Percentiles rank a stretch among this genome's conserved stretches.
Conservation (phyloP, 768 basidiomycete genomes). For the Boletellus ananas region DNA sequence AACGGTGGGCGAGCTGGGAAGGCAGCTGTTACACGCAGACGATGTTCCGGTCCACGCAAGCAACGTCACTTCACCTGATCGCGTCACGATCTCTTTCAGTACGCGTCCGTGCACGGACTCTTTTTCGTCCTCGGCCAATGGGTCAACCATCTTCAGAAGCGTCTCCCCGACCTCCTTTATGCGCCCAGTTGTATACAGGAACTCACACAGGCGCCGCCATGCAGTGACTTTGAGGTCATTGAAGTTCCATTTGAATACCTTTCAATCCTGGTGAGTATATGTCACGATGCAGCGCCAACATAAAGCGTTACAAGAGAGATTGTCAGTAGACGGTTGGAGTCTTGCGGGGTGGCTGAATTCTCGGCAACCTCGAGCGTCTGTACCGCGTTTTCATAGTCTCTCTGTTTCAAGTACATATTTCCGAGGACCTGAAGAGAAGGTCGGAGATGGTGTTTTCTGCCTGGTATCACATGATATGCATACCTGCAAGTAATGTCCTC, state of each 20-base stretch:
- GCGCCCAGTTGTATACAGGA: not conserved
- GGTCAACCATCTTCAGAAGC: not conserved
- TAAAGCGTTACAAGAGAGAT: not conserved
- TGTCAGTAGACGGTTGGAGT: not conserved
- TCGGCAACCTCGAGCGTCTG: not conserved
- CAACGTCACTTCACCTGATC: not conserved
- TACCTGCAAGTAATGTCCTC: not conserved
- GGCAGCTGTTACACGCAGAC: constrained; percentile 1
- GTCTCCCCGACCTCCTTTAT: not conserved
- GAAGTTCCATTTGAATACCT: constrained; percentile 4
- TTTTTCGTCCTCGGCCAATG: not conserved
- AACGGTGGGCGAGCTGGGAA: not conserved
- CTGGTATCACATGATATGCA: not conserved
- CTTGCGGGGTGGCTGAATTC: constrained; percentile 23
- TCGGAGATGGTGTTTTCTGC: not conserved
- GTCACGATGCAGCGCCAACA: not conserved
- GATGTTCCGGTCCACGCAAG: not conserved
- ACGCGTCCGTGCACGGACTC: not conserved
- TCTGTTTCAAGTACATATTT: constrained; percentile 1
- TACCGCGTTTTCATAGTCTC: not conserved
- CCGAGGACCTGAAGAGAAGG: not conserved
- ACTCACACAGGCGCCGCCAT: not conserved
- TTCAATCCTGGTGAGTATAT: not conserved
- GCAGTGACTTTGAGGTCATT: not conserved
- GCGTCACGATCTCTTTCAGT: constrained; percentile 1